Evolutionary conservation across 129 eudicot species (phyloP), one percentile per base, ranked within the genome.

Genomic region (Centrapalus pauciflorus): DNA sequence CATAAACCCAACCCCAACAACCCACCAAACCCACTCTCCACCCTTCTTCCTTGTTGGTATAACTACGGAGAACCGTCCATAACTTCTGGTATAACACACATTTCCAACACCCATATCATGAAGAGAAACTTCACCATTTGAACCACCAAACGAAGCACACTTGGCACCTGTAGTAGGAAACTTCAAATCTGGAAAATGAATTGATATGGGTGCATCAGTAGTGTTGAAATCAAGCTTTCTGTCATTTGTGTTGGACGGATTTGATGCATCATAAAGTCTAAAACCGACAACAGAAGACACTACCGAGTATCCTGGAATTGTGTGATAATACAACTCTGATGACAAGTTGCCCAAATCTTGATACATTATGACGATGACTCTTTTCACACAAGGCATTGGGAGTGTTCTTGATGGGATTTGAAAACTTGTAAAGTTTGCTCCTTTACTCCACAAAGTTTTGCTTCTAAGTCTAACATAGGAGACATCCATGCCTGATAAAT

Each of bases 271-370:
- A 55, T 80, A 86, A 54, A 80, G 82, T 37, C 67, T 64, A 45
- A 86, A 78, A 58, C 95, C 95, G 49, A 83, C 65, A 52, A 83
- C 83, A 14, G 86, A 67, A 46, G 86, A 75, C 25, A 76, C 27
- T 2, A 86, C 51, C 0, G 77, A 7, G 70, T 80, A 86, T 8
- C 89, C 89, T 6, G 77, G 45, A 32, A 75, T 38, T 1, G 38
- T 69, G 78, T 77, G 50, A 6, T 50, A 50, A 52, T 62, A 83
- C 79, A 76, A 85, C 11, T 35, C 55, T 13, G 89, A 77, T 16
- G 89, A 86, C 83, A 79, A 81, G 75, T 83, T 86, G 23, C 95
- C 89, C 11, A 86, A 78, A 70, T 86, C 83, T 72, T 77, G 82
- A 77, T 72, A 83, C 14, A 86, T 60, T 4, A 86, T 45, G 48